Evolutionary conservation across 192 early-diverging fungal species (phyloP).

Genomic region (Podila epicladia): DNA sequence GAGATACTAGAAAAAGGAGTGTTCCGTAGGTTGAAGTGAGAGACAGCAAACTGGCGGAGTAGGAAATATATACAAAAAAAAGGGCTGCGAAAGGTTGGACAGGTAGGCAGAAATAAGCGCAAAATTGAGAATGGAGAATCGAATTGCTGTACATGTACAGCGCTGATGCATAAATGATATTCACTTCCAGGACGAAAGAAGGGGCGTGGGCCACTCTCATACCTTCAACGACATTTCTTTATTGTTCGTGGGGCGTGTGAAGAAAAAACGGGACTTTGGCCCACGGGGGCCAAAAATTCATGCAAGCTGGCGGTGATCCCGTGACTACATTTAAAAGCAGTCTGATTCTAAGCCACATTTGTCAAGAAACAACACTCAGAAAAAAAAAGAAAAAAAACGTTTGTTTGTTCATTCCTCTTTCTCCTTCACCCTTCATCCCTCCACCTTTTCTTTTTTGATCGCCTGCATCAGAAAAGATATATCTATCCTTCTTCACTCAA

Average conservation of each 20-base stretch:
- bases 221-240: too few species aligned
- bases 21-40: neutral
- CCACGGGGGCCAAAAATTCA: neutral
- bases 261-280: neutral
- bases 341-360: neutral
- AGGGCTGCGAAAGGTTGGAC: neutral
- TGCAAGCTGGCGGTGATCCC: neutral
- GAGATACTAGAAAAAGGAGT: constrained; percentile 50
- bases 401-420: neutral
- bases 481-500: neutral
- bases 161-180: too few species aligned
- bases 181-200: too few species aligned
- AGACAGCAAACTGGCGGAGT: neutral
- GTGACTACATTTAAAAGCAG: neutral
- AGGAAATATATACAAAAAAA: neutral
- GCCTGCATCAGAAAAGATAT: neutral
- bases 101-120: neutral
- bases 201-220: too few species aligned
- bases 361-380: constrained; percentile 4
- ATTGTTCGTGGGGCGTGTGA: too few species aligned
- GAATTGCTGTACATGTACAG: too few species aligned
- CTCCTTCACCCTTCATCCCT: neutral
- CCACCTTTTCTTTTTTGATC: neutral
- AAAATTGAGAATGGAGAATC: neutral
- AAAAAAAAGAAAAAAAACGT: constrained; percentile 2